phyloP scores from a whole-genome alignment of 768 basidiomycete genomes.

The Russula ochroleuca region DNA sequence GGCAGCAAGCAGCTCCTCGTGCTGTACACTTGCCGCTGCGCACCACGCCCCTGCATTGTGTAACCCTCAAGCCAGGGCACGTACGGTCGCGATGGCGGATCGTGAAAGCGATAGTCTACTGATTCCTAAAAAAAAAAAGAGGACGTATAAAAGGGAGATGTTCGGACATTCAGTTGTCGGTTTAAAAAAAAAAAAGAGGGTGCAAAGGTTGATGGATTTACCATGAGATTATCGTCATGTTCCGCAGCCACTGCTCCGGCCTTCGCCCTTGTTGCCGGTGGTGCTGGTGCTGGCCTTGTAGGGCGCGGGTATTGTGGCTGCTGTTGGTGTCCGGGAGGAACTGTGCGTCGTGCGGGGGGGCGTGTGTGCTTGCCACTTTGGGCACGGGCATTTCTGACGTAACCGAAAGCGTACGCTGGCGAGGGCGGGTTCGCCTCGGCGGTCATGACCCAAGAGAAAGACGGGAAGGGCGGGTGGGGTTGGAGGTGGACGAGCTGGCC shows the following conservation, averaged over 20 bases:
- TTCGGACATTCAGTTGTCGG: not conserved
- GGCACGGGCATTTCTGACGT: conserved; percentile 8
- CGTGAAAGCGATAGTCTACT: conserved; percentile 19
- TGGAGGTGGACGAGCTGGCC: not conserved
- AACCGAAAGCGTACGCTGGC: conserved; percentile 8
- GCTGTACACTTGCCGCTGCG: not conserved
- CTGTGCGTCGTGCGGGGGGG: not conserved
- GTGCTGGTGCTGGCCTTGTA: not conserved
- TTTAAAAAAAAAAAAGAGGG: not conserved
- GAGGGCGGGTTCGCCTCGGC: conserved; percentile 16
- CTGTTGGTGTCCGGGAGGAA: not conserved
- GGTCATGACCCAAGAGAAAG: conserved; percentile 20
- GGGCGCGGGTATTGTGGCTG: not conserved
- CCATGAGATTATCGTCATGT: conserved; percentile 6
- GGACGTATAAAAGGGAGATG: not conserved
- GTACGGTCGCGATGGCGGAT: conserved; percentile 1
- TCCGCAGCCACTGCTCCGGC: not conserved
- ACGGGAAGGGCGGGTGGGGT: conserved; percentile 20
- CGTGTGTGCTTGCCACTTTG: not conserved
- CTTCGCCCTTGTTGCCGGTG: too few relatives aligned
- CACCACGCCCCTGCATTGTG: not conserved
- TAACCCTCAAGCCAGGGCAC: conserved; percentile 13
- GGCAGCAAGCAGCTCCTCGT: not conserved
- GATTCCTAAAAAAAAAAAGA: conserved; percentile 7
- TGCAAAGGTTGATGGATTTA: not conserved